phyloP scores from a whole-genome alignment of 116 monocot genomes.

The Cymodocea nodosa region DNA sequence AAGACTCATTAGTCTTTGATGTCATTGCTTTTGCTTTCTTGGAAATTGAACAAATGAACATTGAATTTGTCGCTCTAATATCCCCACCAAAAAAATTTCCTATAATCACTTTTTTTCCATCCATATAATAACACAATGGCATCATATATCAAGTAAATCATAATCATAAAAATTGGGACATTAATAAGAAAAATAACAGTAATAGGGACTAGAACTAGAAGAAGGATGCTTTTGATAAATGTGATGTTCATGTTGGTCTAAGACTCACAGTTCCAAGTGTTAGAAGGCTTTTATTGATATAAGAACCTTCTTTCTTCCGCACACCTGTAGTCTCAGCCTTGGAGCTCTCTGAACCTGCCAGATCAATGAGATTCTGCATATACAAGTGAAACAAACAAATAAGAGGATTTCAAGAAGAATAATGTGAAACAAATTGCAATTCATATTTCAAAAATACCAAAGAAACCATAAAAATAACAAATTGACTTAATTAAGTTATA shows the following conservation, averaged over 20 bases:
- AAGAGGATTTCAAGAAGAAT: not conserved
- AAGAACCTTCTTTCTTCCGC: conserved; percentile 80
- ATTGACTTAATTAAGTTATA: not conserved
- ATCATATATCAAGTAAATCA: too few relatives aligned
- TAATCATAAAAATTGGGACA: too few relatives aligned
- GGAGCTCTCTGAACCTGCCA: conserved; percentile 98
- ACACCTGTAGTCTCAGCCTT: conserved; percentile 88
- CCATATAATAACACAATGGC: too few relatives aligned
- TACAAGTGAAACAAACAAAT: conserved; percentile 20
- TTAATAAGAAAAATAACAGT: too few relatives aligned
- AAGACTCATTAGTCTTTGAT: too few relatives aligned
- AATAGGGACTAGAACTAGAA: not conserved
- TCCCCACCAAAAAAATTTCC: too few relatives aligned
- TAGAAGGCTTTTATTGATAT: conserved; percentile 89
- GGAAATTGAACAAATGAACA: too few relatives aligned
- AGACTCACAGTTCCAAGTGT: conserved; percentile 88
- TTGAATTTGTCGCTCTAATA: too few relatives aligned
- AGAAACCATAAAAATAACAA: not conserved
- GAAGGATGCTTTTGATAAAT: not conserved
- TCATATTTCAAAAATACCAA: not conserved
- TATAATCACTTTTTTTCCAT: too few relatives aligned
- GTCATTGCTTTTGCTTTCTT: too few relatives aligned
- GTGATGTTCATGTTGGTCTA: not conserved
- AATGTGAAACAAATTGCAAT: not conserved
- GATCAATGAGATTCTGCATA: conserved; percentile 94